Evolutionary conservation across 78 protist species (phyloP).

Genomic region (Monosiga brevicollis): DNA sequence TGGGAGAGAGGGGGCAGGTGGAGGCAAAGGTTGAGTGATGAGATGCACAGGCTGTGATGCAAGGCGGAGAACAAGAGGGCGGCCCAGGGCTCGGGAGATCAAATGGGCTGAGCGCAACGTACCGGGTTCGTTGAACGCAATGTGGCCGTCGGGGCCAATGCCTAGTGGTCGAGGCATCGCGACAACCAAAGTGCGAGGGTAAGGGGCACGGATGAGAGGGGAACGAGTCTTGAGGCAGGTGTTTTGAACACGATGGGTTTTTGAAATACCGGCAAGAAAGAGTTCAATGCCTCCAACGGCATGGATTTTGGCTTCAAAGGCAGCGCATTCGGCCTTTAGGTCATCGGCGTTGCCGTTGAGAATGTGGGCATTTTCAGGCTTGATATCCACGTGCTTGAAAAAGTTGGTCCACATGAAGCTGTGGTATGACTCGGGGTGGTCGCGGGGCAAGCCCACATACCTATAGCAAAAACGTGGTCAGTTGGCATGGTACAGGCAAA

Average conservation of each 20-base stretch:
- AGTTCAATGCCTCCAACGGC: conserved; percentile 68
- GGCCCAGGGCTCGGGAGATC: too few species aligned
- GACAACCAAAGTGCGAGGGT: neutral
- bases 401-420: conserved; percentile 59
- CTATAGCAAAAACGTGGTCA: neutral
- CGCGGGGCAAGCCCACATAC: conserved; percentile 5
- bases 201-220: neutral
- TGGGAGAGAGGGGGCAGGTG: too few species aligned
- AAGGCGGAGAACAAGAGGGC: too few species aligned
- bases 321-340: conserved; percentile 40
- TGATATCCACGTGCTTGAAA: conserved; percentile 70
- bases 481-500: neutral
- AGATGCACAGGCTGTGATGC: too few species aligned
- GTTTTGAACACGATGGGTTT: neutral
- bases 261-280: conserved; percentile 53
- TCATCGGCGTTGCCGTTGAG: conserved; percentile 60
- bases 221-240: too few species aligned
- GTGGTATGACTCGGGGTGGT: conserved; percentile 73
- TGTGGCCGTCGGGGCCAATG: conserved; percentile 84
- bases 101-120: too few species aligned
- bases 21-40: too few species aligned
- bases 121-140: conserved; percentile 86
- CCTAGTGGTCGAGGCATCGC: neutral
- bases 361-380: conserved; percentile 55
- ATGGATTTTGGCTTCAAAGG: conserved; percentile 48